Evolutionary conservation across 2,329 filamentous ascomycete species (phyloP), one percentile per base, ranked within the genome.

Genomic region (Epichloe sibirici): DNA sequence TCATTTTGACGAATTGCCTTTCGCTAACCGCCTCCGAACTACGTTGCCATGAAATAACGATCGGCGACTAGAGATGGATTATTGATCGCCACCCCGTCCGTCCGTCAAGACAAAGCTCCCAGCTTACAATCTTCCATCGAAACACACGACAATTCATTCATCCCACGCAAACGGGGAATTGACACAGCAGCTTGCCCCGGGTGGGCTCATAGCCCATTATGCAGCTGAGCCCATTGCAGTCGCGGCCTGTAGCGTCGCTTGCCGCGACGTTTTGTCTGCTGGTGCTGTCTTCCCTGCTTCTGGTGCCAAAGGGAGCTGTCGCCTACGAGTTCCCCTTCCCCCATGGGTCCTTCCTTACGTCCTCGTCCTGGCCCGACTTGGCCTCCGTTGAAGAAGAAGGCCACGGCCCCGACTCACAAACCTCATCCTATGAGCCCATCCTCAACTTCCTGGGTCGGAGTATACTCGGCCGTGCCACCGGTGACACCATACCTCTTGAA

Each of bases 221-320:
- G 77, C 72, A 83, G 68, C 76, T 84, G 66, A 83, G 78, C 65
- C 81, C 78, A 62, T 72, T 87, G 59, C 86, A 87, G 72, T 85
- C 82, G 70, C 83, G 85, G 64, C 78, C 88, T 62, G 78, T 79
- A 63, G 81, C 83, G 61, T 86, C 83, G 53, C 65, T 85, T 51
- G 72, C 78, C 61, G 79, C 82, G 51, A 79, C 81, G 35, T 68
- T 79, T 34, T 63, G 85, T 49, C 66, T 87, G 35, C 60, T 85
- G 37, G 62, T 80, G 40, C 65, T 89, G 43, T 85, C 82, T 63
- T 69, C 85, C 53, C 66, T 79, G 28, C 72, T 86, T 39, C 77
- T 77, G 53, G 75, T 75, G 45, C 76, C 78, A 17, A 73, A 74
- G 51, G 76, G 83, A 57, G 85, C 81, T 45, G 75, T 84, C 58